These are phyloP conservation scores for Scenedesmus sp. DNA, from an alignment of 163 green algal genomes.

Conservation along the genomic window DNA sequence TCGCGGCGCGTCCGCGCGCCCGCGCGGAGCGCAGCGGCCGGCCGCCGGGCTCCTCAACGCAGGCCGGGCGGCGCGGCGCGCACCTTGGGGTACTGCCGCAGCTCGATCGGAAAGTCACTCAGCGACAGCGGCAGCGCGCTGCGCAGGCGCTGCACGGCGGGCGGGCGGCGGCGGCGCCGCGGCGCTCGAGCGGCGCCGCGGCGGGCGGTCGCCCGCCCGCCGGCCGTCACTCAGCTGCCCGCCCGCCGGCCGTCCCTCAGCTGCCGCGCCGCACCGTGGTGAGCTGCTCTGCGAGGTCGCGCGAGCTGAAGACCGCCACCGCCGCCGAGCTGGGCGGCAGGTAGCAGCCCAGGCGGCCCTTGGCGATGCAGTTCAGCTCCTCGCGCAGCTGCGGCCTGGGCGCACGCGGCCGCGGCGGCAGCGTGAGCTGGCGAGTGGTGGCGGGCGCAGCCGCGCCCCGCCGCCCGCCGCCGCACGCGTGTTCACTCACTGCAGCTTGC, in stretches of 20 bases:
- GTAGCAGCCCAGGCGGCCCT: constrained; percentile 32
- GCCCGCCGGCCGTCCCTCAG: not conserved
- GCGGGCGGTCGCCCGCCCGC: not conserved
- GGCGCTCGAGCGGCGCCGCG: too few relatives aligned
- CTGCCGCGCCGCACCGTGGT: not conserved
- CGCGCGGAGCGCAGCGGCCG: too few relatives aligned
- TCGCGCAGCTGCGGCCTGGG: constrained; percentile 24
- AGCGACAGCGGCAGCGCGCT: constrained; percentile 17
- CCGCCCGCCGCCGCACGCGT: not conserved
- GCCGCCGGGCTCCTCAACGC: too few relatives aligned
- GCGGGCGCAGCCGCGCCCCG: not conserved
- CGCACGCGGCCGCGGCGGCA: not conserved
- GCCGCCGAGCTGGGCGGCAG: not conserved
- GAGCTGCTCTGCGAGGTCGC: not conserved
- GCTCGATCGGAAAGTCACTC: constrained; percentile 43
- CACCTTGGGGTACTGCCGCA: constrained; percentile 39
- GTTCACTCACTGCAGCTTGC: too few relatives aligned
- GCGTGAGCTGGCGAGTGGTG: not conserved
- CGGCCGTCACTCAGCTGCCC: not conserved
- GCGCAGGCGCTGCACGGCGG: constrained; percentile 13
- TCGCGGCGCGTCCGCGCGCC: too few relatives aligned
- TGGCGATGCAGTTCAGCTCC: constrained; percentile 46
- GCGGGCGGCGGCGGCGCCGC: too few relatives aligned
- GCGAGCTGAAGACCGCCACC: constrained; percentile 1
- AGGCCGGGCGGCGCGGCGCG: too few relatives aligned